Evolutionary conservation across 2,329 filamentous ascomycete genomes (phyloP).

Genomic region (Cladosporium sp.): DNA sequence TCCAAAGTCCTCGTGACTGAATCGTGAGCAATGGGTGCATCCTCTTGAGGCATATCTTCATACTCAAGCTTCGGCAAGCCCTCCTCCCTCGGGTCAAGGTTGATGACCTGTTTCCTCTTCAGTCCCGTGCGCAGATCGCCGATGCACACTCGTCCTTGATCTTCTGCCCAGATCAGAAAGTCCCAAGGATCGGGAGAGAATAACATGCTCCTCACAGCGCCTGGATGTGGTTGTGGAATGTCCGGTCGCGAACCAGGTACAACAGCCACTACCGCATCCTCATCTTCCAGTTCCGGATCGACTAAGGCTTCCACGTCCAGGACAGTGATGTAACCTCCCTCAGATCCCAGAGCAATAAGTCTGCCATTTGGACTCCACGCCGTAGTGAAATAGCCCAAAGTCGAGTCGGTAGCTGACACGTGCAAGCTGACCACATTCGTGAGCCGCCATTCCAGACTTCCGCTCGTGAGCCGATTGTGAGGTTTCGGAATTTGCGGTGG

Average conservation of each 20-base stretch:
- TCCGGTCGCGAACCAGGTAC: conserved; percentile 73
- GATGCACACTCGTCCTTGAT: conserved; percentile 70
- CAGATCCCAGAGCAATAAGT: conserved; percentile 71
- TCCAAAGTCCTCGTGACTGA: conserved; percentile 33
- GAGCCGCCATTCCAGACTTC: conserved; percentile 37
- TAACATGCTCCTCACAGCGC: conserved; percentile 83
- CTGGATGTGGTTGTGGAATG: conserved; percentile 50
- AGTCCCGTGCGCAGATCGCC: conserved; percentile 68
- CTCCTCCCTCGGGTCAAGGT: conserved; percentile 55
- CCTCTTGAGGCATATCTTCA: conserved; percentile 38
- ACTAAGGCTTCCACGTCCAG: conserved; percentile 55
- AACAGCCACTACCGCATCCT: conserved; percentile 65
- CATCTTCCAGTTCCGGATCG: conserved; percentile 36
- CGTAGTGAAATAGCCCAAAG: conserved; percentile 66
- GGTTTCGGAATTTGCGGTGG: conserved; percentile 36
- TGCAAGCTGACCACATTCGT: conserved; percentile 40
- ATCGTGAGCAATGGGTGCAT: not conserved
- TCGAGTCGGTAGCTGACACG: conserved; percentile 25
- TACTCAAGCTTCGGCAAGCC: conserved; percentile 55
- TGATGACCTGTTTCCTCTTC: conserved; percentile 63
- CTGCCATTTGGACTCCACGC: conserved; percentile 70
- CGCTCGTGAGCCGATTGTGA: conserved; percentile 33
- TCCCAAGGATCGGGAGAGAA: conserved; percentile 90
- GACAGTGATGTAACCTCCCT: conserved; percentile 74
- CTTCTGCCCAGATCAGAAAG: conserved; percentile 89